phyloP scores from a whole-genome alignment of 2,329 filamentous ascomycete species.

The Ophiocordyceps camponoti-saundersi region DNA sequence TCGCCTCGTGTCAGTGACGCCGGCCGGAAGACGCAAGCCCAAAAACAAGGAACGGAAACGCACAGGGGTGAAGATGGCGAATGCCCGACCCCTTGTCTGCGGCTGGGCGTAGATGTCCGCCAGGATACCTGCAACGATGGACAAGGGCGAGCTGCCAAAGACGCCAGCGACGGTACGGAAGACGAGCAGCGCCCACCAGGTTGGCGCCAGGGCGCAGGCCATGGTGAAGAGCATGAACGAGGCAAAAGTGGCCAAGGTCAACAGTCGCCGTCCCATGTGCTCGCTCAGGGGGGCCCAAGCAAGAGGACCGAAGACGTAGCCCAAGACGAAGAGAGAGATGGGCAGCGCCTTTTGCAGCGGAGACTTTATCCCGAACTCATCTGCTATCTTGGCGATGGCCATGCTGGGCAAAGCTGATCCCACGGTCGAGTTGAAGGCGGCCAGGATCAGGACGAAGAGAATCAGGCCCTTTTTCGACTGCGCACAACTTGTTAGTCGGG shows the following conservation, averaged over 20 bases:
- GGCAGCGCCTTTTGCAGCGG: conserved; percentile 31
- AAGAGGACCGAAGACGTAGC: conserved; percentile 44
- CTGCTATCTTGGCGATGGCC: conserved; percentile 38
- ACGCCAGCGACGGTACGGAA: conserved; percentile 33
- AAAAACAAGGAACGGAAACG: conserved; percentile 1
- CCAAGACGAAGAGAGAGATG: conserved; percentile 46
- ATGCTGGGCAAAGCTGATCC: conserved; percentile 48
- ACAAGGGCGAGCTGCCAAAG: conserved; percentile 37
- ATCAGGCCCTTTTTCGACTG: conserved; percentile 37
- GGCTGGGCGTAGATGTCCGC: conserved; percentile 43
- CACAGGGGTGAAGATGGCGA: conserved; percentile 48
- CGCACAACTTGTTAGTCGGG: neutral
- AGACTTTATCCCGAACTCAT: conserved; percentile 37
- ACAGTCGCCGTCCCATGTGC: conserved; percentile 35
- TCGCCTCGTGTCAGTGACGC: neutral
- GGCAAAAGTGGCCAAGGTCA: conserved; percentile 23
- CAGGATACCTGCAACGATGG: conserved; percentile 42
- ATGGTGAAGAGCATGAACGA: conserved; percentile 31
- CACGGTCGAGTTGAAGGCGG: conserved; percentile 52
- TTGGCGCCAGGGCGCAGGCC: conserved; percentile 32
- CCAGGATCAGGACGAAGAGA: conserved; percentile 34
- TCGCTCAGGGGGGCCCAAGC: conserved; percentile 50
- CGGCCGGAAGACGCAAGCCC: neutral
- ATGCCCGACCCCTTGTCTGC: conserved; percentile 35
- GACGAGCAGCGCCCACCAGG: conserved; percentile 32